A percentile compares a stretch with the other conserved stretches of the same genome.
Conservation (phyloP, 2,329 filamentous ascomycete species). For the Lecanicillium sp. region DNA sequence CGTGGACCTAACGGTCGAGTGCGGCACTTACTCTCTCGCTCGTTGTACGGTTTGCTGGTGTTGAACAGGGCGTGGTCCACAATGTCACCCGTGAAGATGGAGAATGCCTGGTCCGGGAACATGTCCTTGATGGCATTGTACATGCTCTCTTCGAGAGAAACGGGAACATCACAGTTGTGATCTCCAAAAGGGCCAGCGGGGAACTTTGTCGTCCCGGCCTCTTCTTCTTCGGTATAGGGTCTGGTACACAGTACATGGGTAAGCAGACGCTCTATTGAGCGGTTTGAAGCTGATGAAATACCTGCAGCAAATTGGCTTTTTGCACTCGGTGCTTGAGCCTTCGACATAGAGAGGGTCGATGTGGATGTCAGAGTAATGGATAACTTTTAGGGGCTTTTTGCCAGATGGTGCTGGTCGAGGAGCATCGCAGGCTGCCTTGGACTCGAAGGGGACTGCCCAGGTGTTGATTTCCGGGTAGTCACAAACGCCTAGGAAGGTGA, state of each 20-base stretch:
- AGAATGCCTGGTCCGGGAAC: slow-evolving; percentile 39
- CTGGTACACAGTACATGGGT: slow-evolving; percentile 15
- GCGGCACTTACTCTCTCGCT: slow-evolving; percentile 20
- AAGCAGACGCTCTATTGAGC: background rate
- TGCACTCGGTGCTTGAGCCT: slow-evolving; percentile 45
- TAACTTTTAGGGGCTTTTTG: slow-evolving; percentile 40
- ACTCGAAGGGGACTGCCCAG: slow-evolving; percentile 36
- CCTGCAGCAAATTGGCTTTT: slow-evolving; percentile 52
- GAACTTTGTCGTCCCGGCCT: slow-evolving; percentile 34
- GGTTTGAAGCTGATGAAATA: slow-evolving; percentile 14
- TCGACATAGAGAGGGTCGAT: slow-evolving; percentile 46
- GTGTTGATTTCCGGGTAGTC: slow-evolving; percentile 35
- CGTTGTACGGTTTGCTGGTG: slow-evolving; percentile 27
- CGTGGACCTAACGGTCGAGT: too few relatives aligned
- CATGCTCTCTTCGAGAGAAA: slow-evolving; percentile 45
- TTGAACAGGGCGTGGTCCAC: slow-evolving; percentile 44
- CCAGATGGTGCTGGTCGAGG: slow-evolving; percentile 31
- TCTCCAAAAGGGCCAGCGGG: slow-evolving; percentile 46
- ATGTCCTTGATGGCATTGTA: slow-evolving; percentile 39
- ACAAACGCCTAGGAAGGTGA: slow-evolving; percentile 46
- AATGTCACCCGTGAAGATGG: slow-evolving; percentile 52
- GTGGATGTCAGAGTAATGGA: slow-evolving; percentile 55
- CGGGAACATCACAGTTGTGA: slow-evolving; percentile 43
- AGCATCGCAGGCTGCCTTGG: slow-evolving; percentile 25
- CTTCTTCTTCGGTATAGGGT: slow-evolving; percentile 35